A percentile compares a stretch with the other conserved stretches of the same genome.
These are phyloP conservation scores for Chrysophaeum taylorii DNA, from an alignment of 352 stramenopile species.

Conservation along the genomic window DNA sequence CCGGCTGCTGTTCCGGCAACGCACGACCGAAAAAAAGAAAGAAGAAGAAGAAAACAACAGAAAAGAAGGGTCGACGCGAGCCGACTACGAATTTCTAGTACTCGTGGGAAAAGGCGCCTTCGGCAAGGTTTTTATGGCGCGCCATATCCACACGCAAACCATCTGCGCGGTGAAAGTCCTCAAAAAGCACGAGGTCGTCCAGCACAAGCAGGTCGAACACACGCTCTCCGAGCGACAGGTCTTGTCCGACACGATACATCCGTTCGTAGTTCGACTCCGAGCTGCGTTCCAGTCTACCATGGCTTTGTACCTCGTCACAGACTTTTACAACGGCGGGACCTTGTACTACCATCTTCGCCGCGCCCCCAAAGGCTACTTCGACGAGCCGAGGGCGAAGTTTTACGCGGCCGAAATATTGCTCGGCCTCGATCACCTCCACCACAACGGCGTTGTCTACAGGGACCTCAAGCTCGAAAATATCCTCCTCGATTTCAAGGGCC, in stretches of 20 bases:
- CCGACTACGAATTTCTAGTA: slow-evolving; percentile 86
- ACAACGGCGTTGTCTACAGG: slow-evolving; percentile 74
- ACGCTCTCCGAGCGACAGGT: slow-evolving; percentile 78
- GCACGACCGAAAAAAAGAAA: not conserved
- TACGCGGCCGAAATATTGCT: slow-evolving; percentile 76
- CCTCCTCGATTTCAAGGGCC: slow-evolving; percentile 79
- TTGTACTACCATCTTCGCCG: slow-evolving; percentile 78
- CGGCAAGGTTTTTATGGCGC: slow-evolving; percentile 87
- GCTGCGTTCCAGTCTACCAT: slow-evolving; percentile 84
- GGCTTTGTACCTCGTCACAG: slow-evolving; percentile 80
- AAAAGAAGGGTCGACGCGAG: slow-evolving; percentile 49
- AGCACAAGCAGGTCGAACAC: slow-evolving; percentile 82
- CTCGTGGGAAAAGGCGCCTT: slow-evolving; percentile 88
- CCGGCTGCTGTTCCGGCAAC: not conserved
- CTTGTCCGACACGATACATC: slow-evolving; percentile 73
- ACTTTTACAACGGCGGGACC: slow-evolving; percentile 79
- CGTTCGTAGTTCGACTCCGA: slow-evolving; percentile 77
- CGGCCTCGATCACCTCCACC: slow-evolving; percentile 78
- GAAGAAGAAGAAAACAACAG: not conserved
- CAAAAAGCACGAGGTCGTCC: slow-evolving; percentile 73
- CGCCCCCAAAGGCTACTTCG: too few relatives aligned
- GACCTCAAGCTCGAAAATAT: slow-evolving; percentile 90
- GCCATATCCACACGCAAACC: slow-evolving; percentile 51
- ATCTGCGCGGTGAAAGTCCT: slow-evolving; percentile 86
- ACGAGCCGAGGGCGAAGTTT: slow-evolving; percentile 68